These are phyloP conservation scores for Holtermanniella nyarrowii DNA, from an alignment of 768 basidiomycete genomes.

Conservation along the genomic window DNA sequence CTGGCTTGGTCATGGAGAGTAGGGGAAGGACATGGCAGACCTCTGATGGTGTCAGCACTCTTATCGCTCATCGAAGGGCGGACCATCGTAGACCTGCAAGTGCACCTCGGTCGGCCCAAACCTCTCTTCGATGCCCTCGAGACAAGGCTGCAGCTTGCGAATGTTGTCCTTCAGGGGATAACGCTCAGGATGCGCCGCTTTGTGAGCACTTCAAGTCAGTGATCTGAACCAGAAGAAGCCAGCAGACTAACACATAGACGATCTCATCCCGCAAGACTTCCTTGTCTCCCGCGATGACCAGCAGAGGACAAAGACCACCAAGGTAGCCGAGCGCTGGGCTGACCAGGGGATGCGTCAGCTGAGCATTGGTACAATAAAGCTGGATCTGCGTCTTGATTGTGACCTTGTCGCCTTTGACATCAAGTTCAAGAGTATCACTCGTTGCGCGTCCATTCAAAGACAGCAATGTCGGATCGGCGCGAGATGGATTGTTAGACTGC, in stretches of 20 bases:
- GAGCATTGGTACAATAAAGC: slow-evolving; percentile 73
- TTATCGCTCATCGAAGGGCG: slow-evolving; percentile 8
- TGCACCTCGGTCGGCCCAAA: slow-evolving; percentile 64
- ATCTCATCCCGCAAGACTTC: slow-evolving; percentile 89
- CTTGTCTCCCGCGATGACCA: slow-evolving; percentile 75
- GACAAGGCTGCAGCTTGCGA: slow-evolving; percentile 39
- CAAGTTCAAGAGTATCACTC: slow-evolving; percentile 17
- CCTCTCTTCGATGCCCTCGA: slow-evolving; percentile 38
- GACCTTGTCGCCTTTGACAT: slow-evolving; percentile 40
- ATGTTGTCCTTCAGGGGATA: slow-evolving; percentile 56
- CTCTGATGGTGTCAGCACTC: slow-evolving; percentile 44
- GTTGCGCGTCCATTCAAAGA: slow-evolving; percentile 10
- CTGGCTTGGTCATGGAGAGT: slow-evolving; percentile 47
- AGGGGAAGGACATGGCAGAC: slow-evolving; percentile 67
- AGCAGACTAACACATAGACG: slow-evolving; percentile 55
- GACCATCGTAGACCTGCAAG: slow-evolving; percentile 83
- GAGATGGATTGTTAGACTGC: slow-evolving; percentile 12
- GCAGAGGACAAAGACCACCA: slow-evolving; percentile 78
- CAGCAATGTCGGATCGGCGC: slow-evolving; percentile 27
- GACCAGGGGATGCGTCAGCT: slow-evolving; percentile 49
- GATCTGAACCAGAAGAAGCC: not conserved
- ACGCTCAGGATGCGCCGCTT: slow-evolving; percentile 70
- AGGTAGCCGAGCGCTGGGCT: slow-evolving; percentile 64
- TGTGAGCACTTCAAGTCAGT: slow-evolving; percentile 54
- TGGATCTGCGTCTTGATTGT: slow-evolving; percentile 59